These are phyloP conservation scores for Cardiospermum halicacabum DNA, from an alignment of 345 rosid genomes.

Conservation along the genomic window DNA sequence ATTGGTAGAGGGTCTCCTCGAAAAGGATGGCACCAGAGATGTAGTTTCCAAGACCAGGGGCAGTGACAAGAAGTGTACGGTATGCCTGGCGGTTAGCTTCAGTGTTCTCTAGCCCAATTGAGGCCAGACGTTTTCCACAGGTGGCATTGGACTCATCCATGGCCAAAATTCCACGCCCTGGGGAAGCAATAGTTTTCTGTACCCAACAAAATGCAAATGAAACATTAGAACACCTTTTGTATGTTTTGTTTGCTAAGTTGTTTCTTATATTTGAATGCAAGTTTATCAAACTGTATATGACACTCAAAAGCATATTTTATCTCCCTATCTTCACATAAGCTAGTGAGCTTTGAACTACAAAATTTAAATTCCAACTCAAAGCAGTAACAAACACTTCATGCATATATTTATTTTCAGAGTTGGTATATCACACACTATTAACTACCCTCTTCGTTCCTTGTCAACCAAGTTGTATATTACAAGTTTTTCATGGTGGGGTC, in stretches of 20 bases:
- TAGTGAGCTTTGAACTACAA: background rate
- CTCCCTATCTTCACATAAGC: background rate
- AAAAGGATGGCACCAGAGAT: conserved; percentile 91
- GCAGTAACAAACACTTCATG: background rate
- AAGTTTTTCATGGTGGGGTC: too few species aligned
- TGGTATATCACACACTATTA: too few species aligned
- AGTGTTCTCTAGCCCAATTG: conserved; percentile 93
- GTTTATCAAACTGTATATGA: too few species aligned
- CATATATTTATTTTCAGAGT: background rate
- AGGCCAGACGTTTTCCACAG: conserved; percentile 91
- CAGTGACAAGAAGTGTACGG: conserved; percentile 78
- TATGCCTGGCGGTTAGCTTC: conserved; percentile 97
- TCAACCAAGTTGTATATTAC: background rate
- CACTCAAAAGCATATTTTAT: background rate
- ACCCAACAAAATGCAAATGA: conserved; percentile 3
- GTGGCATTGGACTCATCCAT: conserved; percentile 99
- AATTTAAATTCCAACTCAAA: background rate
- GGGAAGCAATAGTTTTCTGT: conserved; percentile 91
- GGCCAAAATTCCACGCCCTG: conserved; percentile 96
- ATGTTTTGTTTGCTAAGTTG: too few species aligned
- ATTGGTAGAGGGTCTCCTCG: conserved; percentile 96
- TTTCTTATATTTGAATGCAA: too few species aligned
- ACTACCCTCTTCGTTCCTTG: too few species aligned
- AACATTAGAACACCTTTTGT: too few species aligned
- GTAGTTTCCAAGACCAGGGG: conserved; percentile 81